A percentile compares a stretch with the other conserved stretches of the same genome.
These are phyloP conservation scores for Ceratobasidium sp. DNA, from an alignment of 1,284 basidiomycete genomes.

Conservation along the genomic window DNA sequence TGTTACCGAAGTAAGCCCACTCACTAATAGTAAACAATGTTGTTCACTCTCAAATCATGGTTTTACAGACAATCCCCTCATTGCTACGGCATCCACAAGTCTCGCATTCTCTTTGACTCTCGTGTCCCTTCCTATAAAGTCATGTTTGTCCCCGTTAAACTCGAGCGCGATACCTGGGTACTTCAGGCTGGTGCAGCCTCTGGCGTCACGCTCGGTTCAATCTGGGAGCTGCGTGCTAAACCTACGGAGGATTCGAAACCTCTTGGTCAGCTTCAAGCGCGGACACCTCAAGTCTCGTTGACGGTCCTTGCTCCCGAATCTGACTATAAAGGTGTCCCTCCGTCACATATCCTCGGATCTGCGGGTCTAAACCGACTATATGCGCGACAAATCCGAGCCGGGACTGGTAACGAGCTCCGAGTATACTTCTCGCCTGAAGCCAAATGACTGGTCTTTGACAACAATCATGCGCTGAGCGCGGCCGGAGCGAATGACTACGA, in stretches of 20 bases:
- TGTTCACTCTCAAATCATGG: neutral
- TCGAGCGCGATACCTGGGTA: constrained; percentile 54
- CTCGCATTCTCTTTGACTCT: constrained; percentile 68
- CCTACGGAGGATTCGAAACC: constrained; percentile 64
- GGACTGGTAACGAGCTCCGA: constrained; percentile 27
- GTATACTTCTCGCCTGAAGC: constrained; percentile 39
- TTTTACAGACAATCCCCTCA: constrained; percentile 63
- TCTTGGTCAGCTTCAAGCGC: constrained; percentile 13
- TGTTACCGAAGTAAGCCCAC: constrained; percentile 51
- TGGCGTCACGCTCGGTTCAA: constrained; percentile 67
- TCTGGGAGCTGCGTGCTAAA: constrained; percentile 70
- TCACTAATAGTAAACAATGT: neutral
- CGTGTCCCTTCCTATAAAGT: constrained; percentile 68
- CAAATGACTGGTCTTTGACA: constrained; percentile 7
- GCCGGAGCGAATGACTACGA: constrained; percentile 6
- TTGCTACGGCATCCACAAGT: constrained; percentile 66
- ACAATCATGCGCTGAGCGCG: neutral
- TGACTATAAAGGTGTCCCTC: neutral
- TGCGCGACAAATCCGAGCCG: constrained; percentile 33
- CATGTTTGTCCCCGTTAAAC: constrained; percentile 63
- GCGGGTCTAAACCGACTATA: neutral
- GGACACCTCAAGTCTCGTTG: neutral
- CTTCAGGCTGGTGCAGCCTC: constrained; percentile 72
- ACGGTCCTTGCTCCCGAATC: neutral
- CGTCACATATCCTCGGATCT: too few species aligned